phyloP scores from a whole-genome alignment of 805 yeast species.

The Saccharomycopsis javanensis region DNA sequence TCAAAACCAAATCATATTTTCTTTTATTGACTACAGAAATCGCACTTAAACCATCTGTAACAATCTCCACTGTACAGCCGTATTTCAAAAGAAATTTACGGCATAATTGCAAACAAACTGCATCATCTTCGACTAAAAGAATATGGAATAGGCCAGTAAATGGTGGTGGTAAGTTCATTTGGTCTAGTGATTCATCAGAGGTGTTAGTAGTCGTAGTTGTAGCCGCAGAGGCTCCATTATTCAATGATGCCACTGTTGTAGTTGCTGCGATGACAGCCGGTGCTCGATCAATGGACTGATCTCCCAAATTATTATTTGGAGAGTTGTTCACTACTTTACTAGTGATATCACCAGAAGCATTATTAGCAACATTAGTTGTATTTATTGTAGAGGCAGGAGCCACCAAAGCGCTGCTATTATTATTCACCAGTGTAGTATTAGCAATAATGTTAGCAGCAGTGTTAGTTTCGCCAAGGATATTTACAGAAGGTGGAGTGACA shows the following conservation, averaged over 20 bases:
- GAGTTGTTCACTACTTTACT: neutral
- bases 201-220: neutral
- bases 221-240: neutral
- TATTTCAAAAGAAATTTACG: conserved; percentile 73
- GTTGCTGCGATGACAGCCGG: conserved; percentile 10
- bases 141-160: conserved; percentile 49
- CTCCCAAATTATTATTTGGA: neutral
- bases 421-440: neutral
- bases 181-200: conserved; percentile 18
- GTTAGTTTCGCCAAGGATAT: neutral
- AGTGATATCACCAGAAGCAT: neutral
- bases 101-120: conserved; percentile 74
- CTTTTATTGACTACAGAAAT: conserved; percentile 64
- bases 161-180: conserved; percentile 10
- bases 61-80: conserved; percentile 90
- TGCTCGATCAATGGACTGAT: neutral
- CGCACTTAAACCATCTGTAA: conserved; percentile 85
- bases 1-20: conserved; percentile 65
- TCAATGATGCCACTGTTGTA: conserved; percentile 12
- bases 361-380: neutral
- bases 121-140: conserved; percentile 70
- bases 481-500: neutral
- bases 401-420: neutral
- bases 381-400: neutral
- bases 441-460: neutral